Evolutionary conservation across 306 rosid species (phyloP).

Genomic region (Mimosa pudica): DNA sequence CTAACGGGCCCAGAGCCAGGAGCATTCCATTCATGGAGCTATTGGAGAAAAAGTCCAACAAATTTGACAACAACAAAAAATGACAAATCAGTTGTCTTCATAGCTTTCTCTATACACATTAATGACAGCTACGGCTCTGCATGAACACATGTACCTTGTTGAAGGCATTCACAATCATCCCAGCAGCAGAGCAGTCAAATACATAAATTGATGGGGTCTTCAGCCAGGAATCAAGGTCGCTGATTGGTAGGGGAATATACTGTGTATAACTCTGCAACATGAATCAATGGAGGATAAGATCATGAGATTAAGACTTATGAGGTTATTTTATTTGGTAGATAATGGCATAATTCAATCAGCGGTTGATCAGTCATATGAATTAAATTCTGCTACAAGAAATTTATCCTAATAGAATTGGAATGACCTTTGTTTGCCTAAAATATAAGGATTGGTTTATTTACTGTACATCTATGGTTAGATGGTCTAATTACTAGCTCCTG

Average conservation of each 20-base stretch:
- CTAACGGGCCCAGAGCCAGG: slow-evolving; percentile 74
- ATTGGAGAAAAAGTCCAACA: slow-evolving; percentile 24
- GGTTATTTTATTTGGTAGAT: slow-evolving; percentile 2
- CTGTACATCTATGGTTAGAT: neutral
- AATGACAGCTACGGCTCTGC: slow-evolving; percentile 30
- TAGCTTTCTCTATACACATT: slow-evolving; percentile 4
- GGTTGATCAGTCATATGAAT: neutral
- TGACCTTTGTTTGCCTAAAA: neutral
- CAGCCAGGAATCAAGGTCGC: slow-evolving; percentile 97
- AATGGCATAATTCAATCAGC: neutral
- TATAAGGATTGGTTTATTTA: slow-evolving; percentile 2
- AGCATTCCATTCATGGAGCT: slow-evolving; percentile 85
- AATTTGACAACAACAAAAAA: slow-evolving; percentile 32
- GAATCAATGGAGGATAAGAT: neutral
- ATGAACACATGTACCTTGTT: slow-evolving; percentile 55
- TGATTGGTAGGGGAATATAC: slow-evolving; percentile 88
- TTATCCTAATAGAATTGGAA: slow-evolving; percentile 19
- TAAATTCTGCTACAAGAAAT: slow-evolving; percentile 9
- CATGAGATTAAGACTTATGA: slow-evolving; percentile 20
- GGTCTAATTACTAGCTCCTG: neutral
- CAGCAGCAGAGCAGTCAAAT: slow-evolving; percentile 98
- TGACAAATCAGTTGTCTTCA: slow-evolving; percentile 29
- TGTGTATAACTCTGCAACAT: slow-evolving; percentile 92
- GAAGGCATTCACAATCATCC: slow-evolving; percentile 82
- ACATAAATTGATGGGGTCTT: slow-evolving; percentile 98